Conservation (phyloP, 257 asterid species). For the Lycium ferocissimum region DNA sequence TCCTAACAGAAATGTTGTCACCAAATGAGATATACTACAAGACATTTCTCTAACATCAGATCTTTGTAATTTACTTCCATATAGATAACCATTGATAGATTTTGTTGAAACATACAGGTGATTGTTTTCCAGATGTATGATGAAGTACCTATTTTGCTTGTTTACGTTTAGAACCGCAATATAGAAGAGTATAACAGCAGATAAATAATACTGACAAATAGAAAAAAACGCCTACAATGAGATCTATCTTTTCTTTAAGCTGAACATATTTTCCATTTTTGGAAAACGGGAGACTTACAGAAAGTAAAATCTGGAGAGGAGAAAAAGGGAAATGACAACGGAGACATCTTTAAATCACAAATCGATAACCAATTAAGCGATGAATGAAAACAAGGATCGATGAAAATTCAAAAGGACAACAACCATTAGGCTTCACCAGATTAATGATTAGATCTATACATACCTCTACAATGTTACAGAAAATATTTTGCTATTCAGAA, state of each 20-base stretch:
- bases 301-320: not conserved
- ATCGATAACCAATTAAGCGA: slow-evolving; percentile 39
- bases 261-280: no score
- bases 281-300: not conserved
- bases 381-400: slow-evolving; percentile 34
- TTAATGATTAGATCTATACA: slow-evolving; percentile 57
- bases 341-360: slow-evolving; percentile 48
- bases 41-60: not conserved
- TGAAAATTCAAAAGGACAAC: slow-evolving; percentile 46
- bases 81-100: not conserved
- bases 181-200: no score
- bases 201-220: no score
- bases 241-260: no score
- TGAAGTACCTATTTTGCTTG: no score
- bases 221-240: no score
- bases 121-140: no score
- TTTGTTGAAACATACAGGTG: not conserved
- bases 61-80: slow-evolving; percentile 2
- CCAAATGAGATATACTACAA: not conserved
- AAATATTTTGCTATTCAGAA: slow-evolving; percentile 29
- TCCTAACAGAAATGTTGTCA: slow-evolving; percentile 1
- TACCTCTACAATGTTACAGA: slow-evolving; percentile 51
- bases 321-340: not conserved
- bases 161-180: no score
- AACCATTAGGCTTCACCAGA: slow-evolving; percentile 46